Base-by-base conservation (phyloP, 495 filamentous ascomycete genomes). In the Trichoderma virens region DNA sequence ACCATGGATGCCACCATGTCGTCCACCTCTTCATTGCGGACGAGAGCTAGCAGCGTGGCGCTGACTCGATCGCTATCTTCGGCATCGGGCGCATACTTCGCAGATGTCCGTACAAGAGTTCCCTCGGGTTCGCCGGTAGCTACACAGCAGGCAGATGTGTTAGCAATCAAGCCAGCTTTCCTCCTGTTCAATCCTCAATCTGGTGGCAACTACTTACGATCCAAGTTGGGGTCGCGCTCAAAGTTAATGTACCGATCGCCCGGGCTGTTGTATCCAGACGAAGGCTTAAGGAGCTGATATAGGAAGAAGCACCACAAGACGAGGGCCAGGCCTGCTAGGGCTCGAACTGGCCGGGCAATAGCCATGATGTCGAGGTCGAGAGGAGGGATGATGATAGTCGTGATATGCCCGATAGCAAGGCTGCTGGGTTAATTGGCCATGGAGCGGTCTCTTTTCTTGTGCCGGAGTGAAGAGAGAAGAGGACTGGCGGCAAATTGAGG, bases 31-130 rank as follows among this genome's bases (percentile, higher is more conserved):
- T 88, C 85, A 70, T 99, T 98, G 61, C 95, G 87, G 43, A 98
- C 95, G 25, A 99, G 82, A n/a, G 90, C 86, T 67, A 99, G 83
- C 62, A 99, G 82, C 9, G 95, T 97, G 61, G 95, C 95, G 73
- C 93, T 92, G 73, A 93, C 93, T 67, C 94, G 89, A 62, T 86
- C 63, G 63, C 90, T 88, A 65, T 92, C 83, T 28, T 83, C 75
- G 74, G 86, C 86, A 66, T 90, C 83, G 25, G 89, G 86, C 60
- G 84, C 82, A 73, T 96, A 97, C 59, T 73, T 73, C 63, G 90
- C 85, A 66, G 87, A 83, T n/a, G 86, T 83, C 73, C 88, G 82
- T 70, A 82, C 83, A 65, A 97, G 76, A 18, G 83, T 76, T 23
- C 90, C 92, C 64, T 87, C 82, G 31, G 93, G 93, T 76, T 97